Base-by-base conservation (phyloP, 192 early-diverging fungal genomes). In the Coemansia sp. region DNA sequence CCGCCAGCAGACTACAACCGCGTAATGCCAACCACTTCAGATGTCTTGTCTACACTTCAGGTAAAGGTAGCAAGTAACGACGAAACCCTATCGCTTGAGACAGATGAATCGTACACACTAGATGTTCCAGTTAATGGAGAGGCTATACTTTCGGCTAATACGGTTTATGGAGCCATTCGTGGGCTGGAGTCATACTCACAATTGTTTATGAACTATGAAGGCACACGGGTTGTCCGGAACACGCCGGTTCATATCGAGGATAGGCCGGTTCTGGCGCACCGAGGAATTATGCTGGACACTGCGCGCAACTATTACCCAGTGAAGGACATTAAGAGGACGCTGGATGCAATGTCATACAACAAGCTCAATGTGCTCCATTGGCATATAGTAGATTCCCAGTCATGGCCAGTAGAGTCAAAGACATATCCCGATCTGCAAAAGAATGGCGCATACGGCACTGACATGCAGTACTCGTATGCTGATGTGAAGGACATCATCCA, bases 351-450 rank as follows among this genome's bases (percentile, higher is more conserved):
- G 77, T 72, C 88, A 54, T 88, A 83, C 67, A 86, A 84, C 74
- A 90, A 92, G 84, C 65, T 90, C 61, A 92, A 92, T 38, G 86
- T 89, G 12, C 83, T 92, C 52, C 90, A 92, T 76, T 92, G 89
- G 89, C 90, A 93, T 61, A 78, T 93, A 19, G 83, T 84, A 0
- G 90, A 90, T 49, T 63, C 85, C 27, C 87, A 88, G 54, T 86
- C 87, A 6, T 92, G 88, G 88, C 90, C 90, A 14, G 49, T 92
- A 12, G 74, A 86, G 69, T 82, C 85, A 55, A 81, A 83, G 60
- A 78, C 73, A 8, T 68, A 84, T 67, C 90, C 90, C 6, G 82
- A 84, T 53, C 71, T 93, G 62, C 68, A 83, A n/a, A 49, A 44
- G 5, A 85, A 85, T 49, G 88, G 85, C 26, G 87, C 90, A 7